Base-by-base conservation (phyloP, 2,329 filamentous ascomycete species). In the Trichoderma sp. region DNA sequence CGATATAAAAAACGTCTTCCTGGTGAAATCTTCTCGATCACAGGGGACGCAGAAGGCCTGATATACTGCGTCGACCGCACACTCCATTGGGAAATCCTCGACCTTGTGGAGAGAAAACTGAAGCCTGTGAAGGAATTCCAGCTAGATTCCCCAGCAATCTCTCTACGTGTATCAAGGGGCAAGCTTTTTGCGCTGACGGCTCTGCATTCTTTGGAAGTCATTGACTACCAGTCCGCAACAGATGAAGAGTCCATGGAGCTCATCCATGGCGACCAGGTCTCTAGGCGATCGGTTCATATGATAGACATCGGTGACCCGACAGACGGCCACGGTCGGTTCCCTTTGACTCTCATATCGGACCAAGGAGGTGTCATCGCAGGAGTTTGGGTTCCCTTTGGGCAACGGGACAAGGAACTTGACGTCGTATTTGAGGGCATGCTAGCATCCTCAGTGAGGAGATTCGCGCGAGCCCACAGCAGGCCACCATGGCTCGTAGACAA, bases 11-110 rank as follows among this genome's bases (percentile, higher is more conserved):
- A 85, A 62, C 79, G 77, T 9, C 77, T 85, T 51, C 77, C 79
- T 0, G 80, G 82, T 0, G 85, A 89, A 0, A 85, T 92, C 1
- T 88, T 86, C 74, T 84, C 89, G 0, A 84, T 90, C 1, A 81
- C 87, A 2, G 85, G 87, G 6, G 86, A 88, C 72, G 83, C 85
- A 4, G 83, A 88, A 71, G 83, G 88, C 72, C 79, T 92, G 62
- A 85, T 92, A 74, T 85, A 87, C 80, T 87, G 89, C 78, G 80
- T 83, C 73, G 83, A 90, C 73, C 81, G 78, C 15, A 83, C 77
- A 2, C 77, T 94, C 1, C 84, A 88, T 65, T 90, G 88, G 83
- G 85, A 89, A 51, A 80, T 84, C 21, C 83, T 91, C 3, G 85
- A 90, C 70, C 73, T 82, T 2, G 75, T 74, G 3, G 83, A 87